These are phyloP conservation scores for Capniomyces stellatus DNA, from an alignment of 371 early-diverging fungal species.

Conservation along the genomic window DNA sequence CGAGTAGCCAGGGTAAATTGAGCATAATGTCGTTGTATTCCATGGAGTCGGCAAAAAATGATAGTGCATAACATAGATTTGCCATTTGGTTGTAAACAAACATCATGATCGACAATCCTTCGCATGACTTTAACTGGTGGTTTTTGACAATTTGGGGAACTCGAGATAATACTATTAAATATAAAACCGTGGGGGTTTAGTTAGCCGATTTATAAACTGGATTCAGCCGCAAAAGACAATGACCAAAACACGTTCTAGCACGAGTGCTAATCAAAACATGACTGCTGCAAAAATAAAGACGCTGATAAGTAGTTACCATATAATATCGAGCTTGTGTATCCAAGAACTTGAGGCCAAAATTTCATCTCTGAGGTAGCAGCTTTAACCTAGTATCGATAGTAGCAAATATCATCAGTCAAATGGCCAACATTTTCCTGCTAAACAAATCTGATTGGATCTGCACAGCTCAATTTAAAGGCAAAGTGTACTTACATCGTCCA, in stretches of 20 bases:
- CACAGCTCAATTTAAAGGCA: too few relatives aligned
- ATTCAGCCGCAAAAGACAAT: too few relatives aligned
- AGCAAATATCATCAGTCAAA: too few relatives aligned
- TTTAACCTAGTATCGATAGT: too few relatives aligned
- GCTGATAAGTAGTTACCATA: too few relatives aligned
- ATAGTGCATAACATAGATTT: conserved; percentile 47
- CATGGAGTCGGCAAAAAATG: conserved; percentile 39
- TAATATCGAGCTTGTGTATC: conserved; percentile 31
- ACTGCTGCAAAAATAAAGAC: too few relatives aligned
- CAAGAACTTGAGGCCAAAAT: conserved; percentile 20
- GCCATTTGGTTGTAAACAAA: conserved; percentile 67
- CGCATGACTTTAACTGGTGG: conserved; percentile 44
- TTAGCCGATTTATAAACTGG: too few relatives aligned
- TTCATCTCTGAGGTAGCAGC: too few relatives aligned
- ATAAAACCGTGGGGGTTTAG: conserved; percentile 28
- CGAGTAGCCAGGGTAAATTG: conserved; percentile 47
- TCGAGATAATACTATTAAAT: conserved; percentile 39
- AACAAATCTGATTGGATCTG: too few relatives aligned
- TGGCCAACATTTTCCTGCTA: too few relatives aligned
- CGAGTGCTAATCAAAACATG: too few relatives aligned
- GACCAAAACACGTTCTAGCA: conserved; percentile 5
- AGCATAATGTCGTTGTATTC: conserved; percentile 34
- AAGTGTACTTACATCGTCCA: too few relatives aligned
- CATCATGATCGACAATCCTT: conserved; percentile 60
- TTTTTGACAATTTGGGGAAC: conserved; percentile 71